phyloP scores from a whole-genome alignment of 805 yeast genomes.

The Spathaspora arborariae region DNA sequence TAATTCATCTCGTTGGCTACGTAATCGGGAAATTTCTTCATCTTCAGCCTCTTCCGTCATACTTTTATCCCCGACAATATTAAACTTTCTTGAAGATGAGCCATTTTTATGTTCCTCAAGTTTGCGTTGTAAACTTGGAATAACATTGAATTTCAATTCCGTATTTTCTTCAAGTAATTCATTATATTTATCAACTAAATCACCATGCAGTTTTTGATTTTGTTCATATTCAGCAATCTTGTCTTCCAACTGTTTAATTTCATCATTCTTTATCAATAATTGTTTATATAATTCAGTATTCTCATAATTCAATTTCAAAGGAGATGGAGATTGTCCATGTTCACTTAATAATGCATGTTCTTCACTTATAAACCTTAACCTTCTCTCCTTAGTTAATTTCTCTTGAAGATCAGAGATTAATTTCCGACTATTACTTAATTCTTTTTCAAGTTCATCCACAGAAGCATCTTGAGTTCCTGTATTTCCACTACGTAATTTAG shows the following conservation, averaged over 20 bases:
- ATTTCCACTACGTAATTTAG: slow-evolving; percentile 23
- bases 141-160: slow-evolving; percentile 36
- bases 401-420: slow-evolving; percentile 50
- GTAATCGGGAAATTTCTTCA: slow-evolving; percentile 7
- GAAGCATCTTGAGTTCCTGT: slow-evolving; percentile 5
- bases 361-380: slow-evolving; percentile 65
- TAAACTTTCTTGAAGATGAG: slow-evolving; percentile 9
- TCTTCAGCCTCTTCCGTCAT: neutral
- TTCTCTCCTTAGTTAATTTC: slow-evolving; percentile 59
- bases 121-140: slow-evolving; percentile 44
- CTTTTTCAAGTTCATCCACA: slow-evolving; percentile 4
- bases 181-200: slow-evolving; percentile 36
- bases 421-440: slow-evolving; percentile 14
- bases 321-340: slow-evolving; percentile 48
- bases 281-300: slow-evolving; percentile 50
- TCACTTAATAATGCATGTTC: slow-evolving; percentile 60
- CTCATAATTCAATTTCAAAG: slow-evolving; percentile 54
- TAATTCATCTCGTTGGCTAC: slow-evolving; percentile 37
- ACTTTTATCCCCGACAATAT: neutral
- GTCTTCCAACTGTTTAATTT: slow-evolving; percentile 43
- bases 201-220: slow-evolving; percentile 24
- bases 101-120: slow-evolving; percentile 9
- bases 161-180: slow-evolving; percentile 38
- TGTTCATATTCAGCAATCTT: slow-evolving; percentile 36
- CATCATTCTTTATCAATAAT: slow-evolving; percentile 45